Evolutionary conservation across 2,329 filamentous ascomycete species (phyloP).

Genomic region (Colletotrichum orbiculare): DNA sequence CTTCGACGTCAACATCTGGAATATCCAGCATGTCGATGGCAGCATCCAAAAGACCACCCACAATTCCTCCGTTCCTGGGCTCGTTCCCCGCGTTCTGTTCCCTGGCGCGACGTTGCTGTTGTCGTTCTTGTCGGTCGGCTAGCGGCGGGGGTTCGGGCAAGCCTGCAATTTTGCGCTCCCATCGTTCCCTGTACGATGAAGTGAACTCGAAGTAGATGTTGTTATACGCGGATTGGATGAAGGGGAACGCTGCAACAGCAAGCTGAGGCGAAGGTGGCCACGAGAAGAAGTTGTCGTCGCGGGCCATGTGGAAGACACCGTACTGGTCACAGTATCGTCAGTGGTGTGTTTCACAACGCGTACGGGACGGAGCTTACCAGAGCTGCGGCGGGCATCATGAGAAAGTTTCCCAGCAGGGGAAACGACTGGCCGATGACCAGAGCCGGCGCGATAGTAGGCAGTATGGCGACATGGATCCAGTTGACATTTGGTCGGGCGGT

Average conservation of each 20-base stretch:
- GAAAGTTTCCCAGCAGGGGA: conserved; percentile 54
- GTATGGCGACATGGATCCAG: conserved; percentile 31
- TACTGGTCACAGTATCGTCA: conserved; percentile 50
- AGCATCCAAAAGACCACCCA: conserved; percentile 39
- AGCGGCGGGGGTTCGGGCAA: conserved; percentile 40
- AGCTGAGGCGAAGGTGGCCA: conserved; percentile 67
- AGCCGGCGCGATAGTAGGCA: conserved; percentile 59
- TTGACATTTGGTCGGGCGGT: conserved; percentile 34
- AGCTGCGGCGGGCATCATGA: conserved; percentile 55
- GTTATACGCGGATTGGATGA: conserved; percentile 57
- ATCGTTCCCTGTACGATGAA: conserved; percentile 57
- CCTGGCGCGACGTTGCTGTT: conserved; percentile 18
- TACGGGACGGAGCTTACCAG: conserved; percentile 46
- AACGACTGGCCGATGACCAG: conserved; percentile 57
- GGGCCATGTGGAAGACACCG: conserved; percentile 56
- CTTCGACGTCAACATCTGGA: conserved; percentile 39
- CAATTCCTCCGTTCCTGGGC: conserved; percentile 35
- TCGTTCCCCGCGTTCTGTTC: conserved; percentile 34
- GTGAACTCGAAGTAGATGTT: conserved; percentile 59
- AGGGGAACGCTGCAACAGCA: conserved; percentile 62
- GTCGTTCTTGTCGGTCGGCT: conserved; percentile 13
- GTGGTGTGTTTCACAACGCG: conserved; percentile 13
- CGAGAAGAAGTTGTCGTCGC: conserved; percentile 55
- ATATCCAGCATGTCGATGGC: conserved; percentile 39
- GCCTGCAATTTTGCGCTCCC: conserved; percentile 60